phyloP scores from a whole-genome alignment of 2,329 filamentous ascomycete species.

The Curvularia eragrostidis region DNA sequence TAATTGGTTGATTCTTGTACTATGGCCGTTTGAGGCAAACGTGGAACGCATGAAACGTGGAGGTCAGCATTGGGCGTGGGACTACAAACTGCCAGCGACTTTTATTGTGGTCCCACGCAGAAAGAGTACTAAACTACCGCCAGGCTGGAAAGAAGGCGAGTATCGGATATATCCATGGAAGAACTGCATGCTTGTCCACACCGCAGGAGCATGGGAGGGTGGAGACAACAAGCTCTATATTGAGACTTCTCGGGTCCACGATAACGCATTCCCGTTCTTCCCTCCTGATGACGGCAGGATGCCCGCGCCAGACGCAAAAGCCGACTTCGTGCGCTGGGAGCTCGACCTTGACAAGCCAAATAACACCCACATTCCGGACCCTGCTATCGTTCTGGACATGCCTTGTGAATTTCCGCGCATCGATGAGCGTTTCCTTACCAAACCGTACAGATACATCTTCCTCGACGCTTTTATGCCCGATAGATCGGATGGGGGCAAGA shows the following conservation, averaged over 20 bases:
- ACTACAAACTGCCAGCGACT: constrained; percentile 28
- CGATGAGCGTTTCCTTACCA: constrained; percentile 51
- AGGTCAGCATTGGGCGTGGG: constrained; percentile 42
- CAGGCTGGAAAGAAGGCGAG: constrained; percentile 18
- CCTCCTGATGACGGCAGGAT: constrained; percentile 37
- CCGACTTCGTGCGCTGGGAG: constrained; percentile 48
- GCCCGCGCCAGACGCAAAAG: constrained; percentile 41
- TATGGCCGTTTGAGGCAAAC: constrained; percentile 38
- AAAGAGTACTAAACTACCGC: background rate
- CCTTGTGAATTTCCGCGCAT: constrained; percentile 51
- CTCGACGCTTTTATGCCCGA: background rate
- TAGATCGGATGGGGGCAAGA: background rate
- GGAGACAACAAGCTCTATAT: constrained; percentile 35
- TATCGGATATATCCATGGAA: constrained; percentile 20
- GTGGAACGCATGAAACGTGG: constrained; percentile 39
- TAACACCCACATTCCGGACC: constrained; percentile 31
- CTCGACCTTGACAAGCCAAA: constrained; percentile 39
- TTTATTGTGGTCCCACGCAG: constrained; percentile 35
- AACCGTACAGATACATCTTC: constrained; percentile 2
- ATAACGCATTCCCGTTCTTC: constrained; percentile 48
- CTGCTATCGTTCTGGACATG: constrained; percentile 41
- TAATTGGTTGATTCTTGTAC: constrained; percentile 13
- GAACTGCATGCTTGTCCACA: constrained; percentile 47
- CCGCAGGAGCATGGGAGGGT: constrained; percentile 48
- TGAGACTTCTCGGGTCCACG: constrained; percentile 40